phyloP scores from a whole-genome alignment of 768 basidiomycete species.

The Lepiota subincarnata region DNA sequence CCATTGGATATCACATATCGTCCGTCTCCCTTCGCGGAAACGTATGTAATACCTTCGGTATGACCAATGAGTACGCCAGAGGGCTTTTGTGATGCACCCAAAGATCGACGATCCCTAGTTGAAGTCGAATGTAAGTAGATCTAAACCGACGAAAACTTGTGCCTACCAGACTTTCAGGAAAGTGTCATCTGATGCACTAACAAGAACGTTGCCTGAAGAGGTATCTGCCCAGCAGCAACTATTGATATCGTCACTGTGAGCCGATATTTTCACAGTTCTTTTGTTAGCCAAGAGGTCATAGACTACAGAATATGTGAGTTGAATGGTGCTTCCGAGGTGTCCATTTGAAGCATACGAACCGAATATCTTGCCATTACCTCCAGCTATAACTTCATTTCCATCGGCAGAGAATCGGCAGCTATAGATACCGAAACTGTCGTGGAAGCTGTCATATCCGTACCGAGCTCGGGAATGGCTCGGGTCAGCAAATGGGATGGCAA shows the following conservation, averaged over 20 bases:
- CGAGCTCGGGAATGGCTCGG: constrained; percentile 30
- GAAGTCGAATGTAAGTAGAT: constrained; percentile 21
- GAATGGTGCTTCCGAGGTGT: background rate
- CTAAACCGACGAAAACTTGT: constrained; percentile 36
- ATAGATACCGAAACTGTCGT: constrained; percentile 74
- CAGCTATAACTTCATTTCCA: constrained; percentile 92
- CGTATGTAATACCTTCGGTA: constrained; percentile 93
- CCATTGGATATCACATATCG: constrained; percentile 94
- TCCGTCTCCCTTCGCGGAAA: constrained; percentile 94
- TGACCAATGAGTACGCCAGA: constrained; percentile 94
- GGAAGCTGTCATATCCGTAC: constrained; percentile 27
- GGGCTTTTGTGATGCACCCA: constrained; percentile 61
- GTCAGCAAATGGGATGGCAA: constrained; percentile 58
- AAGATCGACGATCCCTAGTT: constrained; percentile 52
- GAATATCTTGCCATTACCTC: constrained; percentile 79
- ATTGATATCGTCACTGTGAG: constrained; percentile 90
- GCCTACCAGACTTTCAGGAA: constrained; percentile 92
- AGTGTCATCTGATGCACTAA: constrained; percentile 93
- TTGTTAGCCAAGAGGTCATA: constrained; percentile 84
- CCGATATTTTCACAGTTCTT: constrained; percentile 80
- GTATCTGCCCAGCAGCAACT: constrained; percentile 96
- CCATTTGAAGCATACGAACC: constrained; percentile 29
- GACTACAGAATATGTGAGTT: constrained; percentile 43
- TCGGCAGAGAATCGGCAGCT: constrained; percentile 96
- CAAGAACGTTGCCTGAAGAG: constrained; percentile 86